A percentile compares a stretch with the other conserved stretches of the same genome.
Evolutionary conservation across 2,329 filamentous ascomycete genomes (phyloP).

Genomic region (Cytospora mali): DNA sequence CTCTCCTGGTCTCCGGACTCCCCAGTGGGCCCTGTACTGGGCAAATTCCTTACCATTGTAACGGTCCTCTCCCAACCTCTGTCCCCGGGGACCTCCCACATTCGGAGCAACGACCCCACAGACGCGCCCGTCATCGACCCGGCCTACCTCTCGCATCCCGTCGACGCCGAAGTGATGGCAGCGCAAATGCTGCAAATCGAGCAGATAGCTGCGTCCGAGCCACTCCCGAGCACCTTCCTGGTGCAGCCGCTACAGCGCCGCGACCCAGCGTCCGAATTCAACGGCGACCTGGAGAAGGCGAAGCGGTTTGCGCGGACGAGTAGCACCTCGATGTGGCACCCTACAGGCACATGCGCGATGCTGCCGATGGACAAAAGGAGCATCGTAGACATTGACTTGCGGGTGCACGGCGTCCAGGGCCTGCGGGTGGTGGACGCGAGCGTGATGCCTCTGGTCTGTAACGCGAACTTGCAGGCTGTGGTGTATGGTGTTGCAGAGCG

Average conservation of each 20-base stretch:
- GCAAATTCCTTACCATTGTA: constrained; percentile 54
- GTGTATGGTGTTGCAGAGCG: constrained; percentile 16
- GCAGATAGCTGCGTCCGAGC: constrained; percentile 42
- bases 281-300: constrained; percentile 1
- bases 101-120: constrained; percentile 43
- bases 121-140: constrained; percentile 39
- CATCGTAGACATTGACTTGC: constrained; percentile 45
- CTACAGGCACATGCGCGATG: constrained; percentile 47
- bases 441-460: constrained; percentile 33
- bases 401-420: constrained; percentile 44
- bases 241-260: constrained; percentile 8
- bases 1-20: constrained; percentile 26
- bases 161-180: constrained; percentile 48
- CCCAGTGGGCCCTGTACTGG: constrained; percentile 34
- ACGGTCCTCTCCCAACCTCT: constrained; percentile 60
- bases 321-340: constrained; percentile 43
- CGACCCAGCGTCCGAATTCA: constrained; percentile 2
- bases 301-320: neutral
- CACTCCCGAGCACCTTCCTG: constrained; percentile 35
- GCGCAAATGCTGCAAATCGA: constrained; percentile 44
- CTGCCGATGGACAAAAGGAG: constrained; percentile 42
- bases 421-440: constrained; percentile 45
- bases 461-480: constrained; percentile 4
- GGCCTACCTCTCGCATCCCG: constrained; percentile 55
- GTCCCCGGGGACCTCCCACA: constrained; percentile 58